These are phyloP conservation scores for Ceratocystis diversiconidia DNA, from an alignment of 2,329 filamentous ascomycete species.

Conservation along the genomic window DNA sequence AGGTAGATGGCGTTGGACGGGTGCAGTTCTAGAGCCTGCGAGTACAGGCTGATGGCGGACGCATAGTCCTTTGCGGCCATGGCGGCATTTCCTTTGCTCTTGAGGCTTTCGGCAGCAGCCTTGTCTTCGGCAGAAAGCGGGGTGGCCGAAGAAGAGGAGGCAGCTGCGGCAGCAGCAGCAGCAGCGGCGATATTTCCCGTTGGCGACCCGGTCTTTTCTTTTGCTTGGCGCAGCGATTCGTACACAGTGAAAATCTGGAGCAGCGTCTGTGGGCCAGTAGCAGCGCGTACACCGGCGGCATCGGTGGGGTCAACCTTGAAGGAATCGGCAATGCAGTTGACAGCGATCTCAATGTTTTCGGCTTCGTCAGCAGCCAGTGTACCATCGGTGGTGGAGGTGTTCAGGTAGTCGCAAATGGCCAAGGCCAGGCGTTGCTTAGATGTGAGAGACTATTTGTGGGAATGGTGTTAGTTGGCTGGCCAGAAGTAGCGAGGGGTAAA, in stretches of 20 bases:
- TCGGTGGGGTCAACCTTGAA: conserved; percentile 89
- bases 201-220: conserved; percentile 24
- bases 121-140: conserved; percentile 44
- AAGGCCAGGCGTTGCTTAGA: conserved; percentile 80
- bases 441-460: conserved; percentile 26
- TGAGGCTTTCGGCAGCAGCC: conserved; percentile 73
- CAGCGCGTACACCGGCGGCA: conserved; percentile 55
- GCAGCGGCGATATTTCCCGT: conserved; percentile 26
- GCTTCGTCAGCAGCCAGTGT: conserved; percentile 76
- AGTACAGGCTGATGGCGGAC: conserved; percentile 72
- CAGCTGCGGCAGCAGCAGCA: conserved; percentile 28
- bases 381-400: conserved; percentile 70
- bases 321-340: conserved; percentile 85
- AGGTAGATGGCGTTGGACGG: conserved; percentile 91
- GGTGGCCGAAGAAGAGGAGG: conserved; percentile 24
- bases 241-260: conserved; percentile 89
- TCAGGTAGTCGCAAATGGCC: conserved; percentile 91
- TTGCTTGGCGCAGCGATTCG: conserved; percentile 68
- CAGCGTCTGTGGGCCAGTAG: conserved; percentile 75
- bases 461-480: background rate
- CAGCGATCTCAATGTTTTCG: conserved; percentile 86
- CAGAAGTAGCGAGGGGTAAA: conserved; percentile 9
- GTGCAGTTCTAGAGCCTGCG: conserved; percentile 64
- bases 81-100: conserved; percentile 80
- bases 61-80: conserved; percentile 91